Base-by-base conservation (phyloP, 2,329 filamentous ascomycete genomes). In the Ophiostoma sp. region DNA sequence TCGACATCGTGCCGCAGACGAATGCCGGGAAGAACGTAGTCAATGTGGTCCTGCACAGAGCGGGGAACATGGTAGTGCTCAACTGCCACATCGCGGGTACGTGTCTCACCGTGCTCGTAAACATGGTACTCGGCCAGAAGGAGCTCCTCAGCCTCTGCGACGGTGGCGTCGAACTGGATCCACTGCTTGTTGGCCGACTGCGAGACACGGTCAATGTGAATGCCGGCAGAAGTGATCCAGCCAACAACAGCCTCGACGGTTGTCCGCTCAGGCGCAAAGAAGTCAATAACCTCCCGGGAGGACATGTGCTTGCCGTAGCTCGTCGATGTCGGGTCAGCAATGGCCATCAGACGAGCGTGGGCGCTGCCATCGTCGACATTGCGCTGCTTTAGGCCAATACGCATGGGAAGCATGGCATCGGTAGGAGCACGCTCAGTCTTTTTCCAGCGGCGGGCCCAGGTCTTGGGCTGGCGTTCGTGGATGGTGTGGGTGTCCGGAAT, bases 21-120 rank as follows among this genome's bases (percentile, higher is more conserved):
- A 75, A 87, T 84, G 19, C 86, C 87, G 0, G 87, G 87, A 0
- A 85, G 88, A 50, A 89, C 84, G 78, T 88, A 89, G 79, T 89
- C 87, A 70, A 89, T 81, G 73, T 88, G 85, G 12, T 81, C 75
- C 59, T 82, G 82, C 17, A 89, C 76, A 55, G 83, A 78, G 36
- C 81, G 80, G 0, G 87, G 87, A 5, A 89, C 79, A 73, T 87
- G 85, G 77, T 80, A 80, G 73, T 77, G 75, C 45, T 73, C 64
- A 36, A 74, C 73, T 0, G 76, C 77, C 5, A 79, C 69, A 63
- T 78, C 76, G 5, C 73, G 74, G 1, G 75, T 76, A 63, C 76
- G 76, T 17, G 76, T 74, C 22, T 63, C 72, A 50, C 25, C n/a
- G 61, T 78, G 77, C 72, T 78, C 77, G 15, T 75, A 78, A 28